Conservation (phyloP, 331 rosid species). For the Malus hybrid region DNA sequence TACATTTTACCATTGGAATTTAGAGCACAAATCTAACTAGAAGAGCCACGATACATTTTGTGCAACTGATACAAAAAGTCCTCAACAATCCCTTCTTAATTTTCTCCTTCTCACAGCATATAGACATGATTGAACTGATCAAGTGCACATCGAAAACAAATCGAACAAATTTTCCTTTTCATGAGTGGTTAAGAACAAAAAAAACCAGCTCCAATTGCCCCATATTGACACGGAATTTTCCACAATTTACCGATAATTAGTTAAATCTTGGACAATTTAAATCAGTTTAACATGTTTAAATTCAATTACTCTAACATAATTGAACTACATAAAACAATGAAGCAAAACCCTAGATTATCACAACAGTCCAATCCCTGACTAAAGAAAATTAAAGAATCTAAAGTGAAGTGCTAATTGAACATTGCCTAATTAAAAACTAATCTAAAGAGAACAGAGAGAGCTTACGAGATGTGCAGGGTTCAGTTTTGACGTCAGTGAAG, state of each 20-base stretch:
- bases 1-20: background rate
- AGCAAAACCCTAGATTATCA: background rate
- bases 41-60: too few species aligned
- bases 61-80: background rate
- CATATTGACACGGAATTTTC: background rate
- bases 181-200: background rate
- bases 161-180: background rate
- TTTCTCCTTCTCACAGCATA: background rate
- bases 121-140: background rate
- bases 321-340: background rate
- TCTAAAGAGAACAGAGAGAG: background rate
- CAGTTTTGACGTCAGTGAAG: slow-evolving; percentile 59
- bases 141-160: background rate
- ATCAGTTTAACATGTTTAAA: too few species aligned
- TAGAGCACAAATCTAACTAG: too few species aligned
- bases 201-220: background rate
- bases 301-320: too few species aligned
- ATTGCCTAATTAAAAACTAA: background rate
- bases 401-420: background rate
- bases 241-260: too few species aligned
- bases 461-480: slow-evolving; percentile 75
- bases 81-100: background rate
- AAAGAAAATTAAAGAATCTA: background rate
- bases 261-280: too few species aligned
- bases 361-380: background rate